Conservation (phyloP, 768 basidiomycete genomes). For the Clitopilus passeckerianus region DNA sequence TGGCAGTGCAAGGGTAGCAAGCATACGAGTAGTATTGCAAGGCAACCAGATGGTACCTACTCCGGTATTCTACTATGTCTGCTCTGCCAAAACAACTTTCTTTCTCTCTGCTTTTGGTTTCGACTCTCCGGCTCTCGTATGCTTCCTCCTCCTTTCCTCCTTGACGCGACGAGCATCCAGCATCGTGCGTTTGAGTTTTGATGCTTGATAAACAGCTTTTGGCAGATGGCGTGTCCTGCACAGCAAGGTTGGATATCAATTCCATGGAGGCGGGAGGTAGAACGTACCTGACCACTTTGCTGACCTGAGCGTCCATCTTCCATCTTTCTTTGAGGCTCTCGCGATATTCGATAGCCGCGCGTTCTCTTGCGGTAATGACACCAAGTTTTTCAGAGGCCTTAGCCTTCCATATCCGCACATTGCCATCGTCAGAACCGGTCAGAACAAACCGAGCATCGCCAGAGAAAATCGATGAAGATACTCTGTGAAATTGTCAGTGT, state of each 20-base stretch:
- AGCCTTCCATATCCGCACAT: slow-evolving; percentile 93
- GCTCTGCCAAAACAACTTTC: slow-evolving; percentile 79
- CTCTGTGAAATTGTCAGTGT: slow-evolving; percentile 37
- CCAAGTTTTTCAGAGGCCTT: slow-evolving; percentile 91
- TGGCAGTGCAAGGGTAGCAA: background rate
- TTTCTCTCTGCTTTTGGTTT: slow-evolving; percentile 93
- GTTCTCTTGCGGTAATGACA: slow-evolving; percentile 83
- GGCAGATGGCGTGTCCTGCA: slow-evolving; percentile 77
- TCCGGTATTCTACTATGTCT: slow-evolving; percentile 36
- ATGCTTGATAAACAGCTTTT: slow-evolving; percentile 84
- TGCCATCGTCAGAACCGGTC: slow-evolving; percentile 91
- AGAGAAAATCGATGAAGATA: slow-evolving; percentile 85
- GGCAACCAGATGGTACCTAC: background rate
- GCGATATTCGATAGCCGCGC: slow-evolving; percentile 90
- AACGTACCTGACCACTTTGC: slow-evolving; percentile 73
- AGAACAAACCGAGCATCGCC: slow-evolving; percentile 89
- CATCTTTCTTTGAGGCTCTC: slow-evolving; percentile 84
- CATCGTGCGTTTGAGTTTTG: slow-evolving; percentile 90
- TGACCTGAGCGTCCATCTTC: slow-evolving; percentile 79
- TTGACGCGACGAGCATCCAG: slow-evolving; percentile 84
- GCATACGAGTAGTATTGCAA: background rate
- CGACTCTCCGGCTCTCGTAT: slow-evolving; percentile 78
- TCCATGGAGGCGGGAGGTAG: slow-evolving; percentile 1
- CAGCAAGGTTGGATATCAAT: slow-evolving; percentile 1
- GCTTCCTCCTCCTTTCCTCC: slow-evolving; percentile 88